Base-by-base conservation (phyloP, 352 stramenopile genomes). In the Phytopythium montanum region DNA sequence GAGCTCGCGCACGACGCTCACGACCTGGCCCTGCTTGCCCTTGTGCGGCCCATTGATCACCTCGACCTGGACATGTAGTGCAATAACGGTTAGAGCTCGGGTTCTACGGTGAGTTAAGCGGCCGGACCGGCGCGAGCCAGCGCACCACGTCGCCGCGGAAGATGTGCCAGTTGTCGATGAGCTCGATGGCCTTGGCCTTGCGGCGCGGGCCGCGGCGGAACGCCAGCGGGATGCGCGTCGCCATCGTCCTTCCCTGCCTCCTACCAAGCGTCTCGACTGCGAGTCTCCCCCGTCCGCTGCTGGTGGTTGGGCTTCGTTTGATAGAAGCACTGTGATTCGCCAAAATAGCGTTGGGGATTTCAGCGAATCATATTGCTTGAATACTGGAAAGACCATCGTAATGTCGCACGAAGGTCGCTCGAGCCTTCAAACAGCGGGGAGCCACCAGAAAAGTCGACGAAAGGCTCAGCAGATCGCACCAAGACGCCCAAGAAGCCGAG, bases 121-220 rank as follows among this genome's bases (percentile, higher is more conserved):
- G n/a, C 36, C 36, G 36, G 36, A 42, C 36, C 36, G 36, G 13
- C 13, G n/a, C 19, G n/a, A 5, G 52, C 16, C 8, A 21, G 18
- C 36, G 70, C 65, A 87, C 85, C 61, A 87, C 66, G 61, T 94
- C 85, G 49, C 85, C 85, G 46, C 85, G 82, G 55, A 73, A 76
- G 45, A 94, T 88, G 66, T 94, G 81, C 85, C 82, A 92, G 23
- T 61, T 92, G 54, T 85, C 83, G 60, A 94, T 78, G n/a, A 84
- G 59, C 29, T 92, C 75, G 53, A 94, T 90, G 31, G 82, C 29
- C 82, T 94, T 92, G 64, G 73, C 74, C 67, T 92, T 88, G 69
- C 76, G 77, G 66, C 82, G 82, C 55, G 84, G 84, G 52, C 81
- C 79, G 48, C 82, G 82, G 44, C 82, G 80, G 68, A 92, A 92